Base-by-base conservation (phyloP, 106 monocot species). In the Narthecium ossifragum region DNA sequence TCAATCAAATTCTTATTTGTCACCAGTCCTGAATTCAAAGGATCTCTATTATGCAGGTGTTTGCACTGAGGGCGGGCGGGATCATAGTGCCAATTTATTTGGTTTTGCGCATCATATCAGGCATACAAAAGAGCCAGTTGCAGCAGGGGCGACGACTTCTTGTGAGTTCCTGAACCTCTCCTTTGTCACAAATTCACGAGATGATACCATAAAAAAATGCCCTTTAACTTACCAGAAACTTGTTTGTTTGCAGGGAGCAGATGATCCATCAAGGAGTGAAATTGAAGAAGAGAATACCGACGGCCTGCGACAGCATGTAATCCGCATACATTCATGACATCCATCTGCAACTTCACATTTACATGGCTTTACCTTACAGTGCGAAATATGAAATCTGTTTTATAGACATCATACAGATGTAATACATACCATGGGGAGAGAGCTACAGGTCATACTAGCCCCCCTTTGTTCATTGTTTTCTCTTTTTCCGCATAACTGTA, bases 41-140 rank as follows among this genome's bases (percentile, higher is more conserved):
- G 38, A 34, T 25, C 22, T 46, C 31, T 9, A 57, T 50, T 65
- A 17, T 41, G 18, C 29, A 88, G 88, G 62, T 84, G 13, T 59
- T 80, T 72, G 6, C 60, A 20, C 57, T 89, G 20, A 67, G 88
- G 31, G 75, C 88, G 8, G 62, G 58, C 36, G 84, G 88, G n/a
- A 80, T 89, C 29, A 25, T 89, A 12, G 34, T 89, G 64, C 88
- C 84, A 6, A 68, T 74, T 58, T 83, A 59, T 66, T 51, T 76
- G 26, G 31, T 88, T 24, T 54, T 83, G 76, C 58, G 62, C 58
- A 47, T 80, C 33, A 68, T 83, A 23, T 51, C 65, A 10, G 67
- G 57, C 14, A 54, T 79, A 20, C 86, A 78, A 34, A 33, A 57
- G 9, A 63, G 55, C 12, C 86, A 70, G 26, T 28, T 22, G 30